Conservation (phyloP, 495 filamentous ascomycete genomes). For the Gamarada debralockiae region DNA sequence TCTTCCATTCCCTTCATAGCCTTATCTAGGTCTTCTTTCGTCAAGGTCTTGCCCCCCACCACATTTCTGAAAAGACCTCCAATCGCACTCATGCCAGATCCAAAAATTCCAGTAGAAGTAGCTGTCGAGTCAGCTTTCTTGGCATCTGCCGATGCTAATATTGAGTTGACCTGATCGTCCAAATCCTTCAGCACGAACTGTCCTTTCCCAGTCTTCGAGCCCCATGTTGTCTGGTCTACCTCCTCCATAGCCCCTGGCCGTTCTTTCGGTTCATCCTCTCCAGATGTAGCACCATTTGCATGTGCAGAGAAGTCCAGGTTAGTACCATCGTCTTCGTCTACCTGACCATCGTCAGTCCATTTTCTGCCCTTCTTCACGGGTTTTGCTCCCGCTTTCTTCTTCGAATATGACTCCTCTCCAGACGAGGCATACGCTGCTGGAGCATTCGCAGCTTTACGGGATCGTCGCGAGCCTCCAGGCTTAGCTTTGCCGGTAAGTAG, state of each 20-base stretch:
- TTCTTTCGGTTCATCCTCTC: constrained; percentile 43
- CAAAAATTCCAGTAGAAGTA: constrained; percentile 59
- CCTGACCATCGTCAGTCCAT: constrained; percentile 87
- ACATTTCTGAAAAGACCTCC: constrained; percentile 89
- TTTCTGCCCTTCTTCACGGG: constrained; percentile 79
- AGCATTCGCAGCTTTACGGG: constrained; percentile 66
- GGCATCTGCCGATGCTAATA: constrained; percentile 52
- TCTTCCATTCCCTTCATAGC: constrained; percentile 94
- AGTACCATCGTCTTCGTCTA: constrained; percentile 78
- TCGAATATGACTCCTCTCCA: constrained; percentile 72
- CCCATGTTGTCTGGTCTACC: constrained; percentile 76
- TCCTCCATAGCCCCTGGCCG: constrained; percentile 55
- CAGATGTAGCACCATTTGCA: constrained; percentile 44
- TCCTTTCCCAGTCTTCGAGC: constrained; percentile 77
- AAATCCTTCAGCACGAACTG: constrained; percentile 93
- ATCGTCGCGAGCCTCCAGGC: constrained; percentile 72
- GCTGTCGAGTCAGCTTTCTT: constrained; percentile 27
- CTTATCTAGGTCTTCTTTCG: constrained; percentile 81
- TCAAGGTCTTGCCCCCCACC: constrained; percentile 88
- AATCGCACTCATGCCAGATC: constrained; percentile 72
- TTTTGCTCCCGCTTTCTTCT: constrained; percentile 44
- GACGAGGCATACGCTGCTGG: constrained; percentile 70
- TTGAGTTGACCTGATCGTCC: constrained; percentile 88
- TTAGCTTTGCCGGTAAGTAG: constrained; percentile 68
- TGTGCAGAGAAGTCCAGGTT: constrained; percentile 82